These are phyloP conservation scores for Leucoagaricus sp. DNA, from an alignment of 1,284 basidiomycete genomes.

Conservation along the genomic window DNA sequence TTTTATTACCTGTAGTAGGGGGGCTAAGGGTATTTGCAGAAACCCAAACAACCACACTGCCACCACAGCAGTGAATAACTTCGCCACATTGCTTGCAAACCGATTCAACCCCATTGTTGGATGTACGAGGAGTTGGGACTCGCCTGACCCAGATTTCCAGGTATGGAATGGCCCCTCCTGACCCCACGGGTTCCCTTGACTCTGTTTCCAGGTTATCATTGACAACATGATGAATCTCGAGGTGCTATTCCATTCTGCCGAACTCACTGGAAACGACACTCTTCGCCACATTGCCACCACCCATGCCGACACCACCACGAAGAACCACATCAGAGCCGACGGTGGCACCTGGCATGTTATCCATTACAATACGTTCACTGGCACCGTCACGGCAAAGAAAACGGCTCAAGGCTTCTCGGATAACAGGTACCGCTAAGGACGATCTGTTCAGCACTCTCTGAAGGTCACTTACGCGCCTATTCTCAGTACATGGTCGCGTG, in stretches of 20 bases:
- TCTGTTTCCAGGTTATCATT: conserved; percentile 55
- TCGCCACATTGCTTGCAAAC: conserved; percentile 44
- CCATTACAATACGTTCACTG: conserved; percentile 66
- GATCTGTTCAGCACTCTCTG: neutral
- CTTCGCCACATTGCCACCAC: conserved; percentile 58
- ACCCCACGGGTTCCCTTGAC: neutral
- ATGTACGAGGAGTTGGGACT: conserved; percentile 58
- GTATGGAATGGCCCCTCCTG: conserved; percentile 30
- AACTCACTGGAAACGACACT: conserved; percentile 58
- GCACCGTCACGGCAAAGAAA: conserved; percentile 51
- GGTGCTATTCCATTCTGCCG: conserved; percentile 56
- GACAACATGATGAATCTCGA: conserved; percentile 82
- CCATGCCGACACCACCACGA: conserved; percentile 68
- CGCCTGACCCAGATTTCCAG: conserved; percentile 56
- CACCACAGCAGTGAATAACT: conserved; percentile 41
- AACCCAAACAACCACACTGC: conserved; percentile 48
- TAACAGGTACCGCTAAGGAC: conserved; percentile 36
- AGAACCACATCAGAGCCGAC: conserved; percentile 64
- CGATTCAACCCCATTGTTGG: conserved; percentile 48
- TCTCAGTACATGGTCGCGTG: conserved; percentile 68
- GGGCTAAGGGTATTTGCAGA: conserved; percentile 24
- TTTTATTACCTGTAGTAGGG: neutral
- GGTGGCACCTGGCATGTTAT: conserved; percentile 69
- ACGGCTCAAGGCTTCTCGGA: conserved; percentile 67
- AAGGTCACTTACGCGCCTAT: neutral